Evolutionary conservation across 164 flowering plant species (phyloP), one percentile per base, ranked within the genome.

Genomic region (Vitis riparia): DNA sequence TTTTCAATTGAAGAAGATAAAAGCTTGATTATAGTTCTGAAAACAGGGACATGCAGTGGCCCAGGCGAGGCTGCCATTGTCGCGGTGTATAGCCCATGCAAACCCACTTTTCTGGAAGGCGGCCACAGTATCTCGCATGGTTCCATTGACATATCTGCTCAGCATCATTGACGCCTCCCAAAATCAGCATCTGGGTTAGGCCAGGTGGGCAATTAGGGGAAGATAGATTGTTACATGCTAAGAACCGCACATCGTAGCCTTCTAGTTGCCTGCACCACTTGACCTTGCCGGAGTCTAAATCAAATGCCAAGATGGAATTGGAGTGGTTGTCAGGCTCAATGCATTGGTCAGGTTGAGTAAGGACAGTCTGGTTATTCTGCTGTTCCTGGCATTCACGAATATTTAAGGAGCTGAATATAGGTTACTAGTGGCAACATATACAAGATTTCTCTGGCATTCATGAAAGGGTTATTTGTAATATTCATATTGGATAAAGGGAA

Each of bases 91-190:
- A 23, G 27, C 27, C 77, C 71, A n/a, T 44, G 79, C 3, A 79
- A 80, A 68, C 85, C 27, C 82, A 52, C 82, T 82, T 57, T 82
- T 82, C 65, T 82, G 82, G 23, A 73, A 79, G 51, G 79, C 81
- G 13, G 56, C 77, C 5, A 73, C 77, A 49, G 76, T 55, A 32
- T 82, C 81, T 15, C 67, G n/a, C 55, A 59, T 67, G 1, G 52
- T 67, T 30, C 77, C 69, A 58, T 77, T 74, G 4, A 53, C 29
- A 12, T n/a, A 2, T 8, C 63, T 50, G 29, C 53, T 73, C 3
- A 77, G 50, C 77, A 79, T 70, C 83, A 80, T 71, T 9, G 83
- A 81, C 0, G 80, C 80, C 59, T 82, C 83, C 3, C 79, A 30
- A 80, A 80, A 70, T 75, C 83, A 2, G 80, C 79, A 63, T 80